A percentile compares a stretch with the other conserved stretches of the same genome.
These are phyloP conservation scores for Kwoniella mangroviensis DNA, from an alignment of 768 basidiomycete genomes.

Conservation along the genomic window DNA sequence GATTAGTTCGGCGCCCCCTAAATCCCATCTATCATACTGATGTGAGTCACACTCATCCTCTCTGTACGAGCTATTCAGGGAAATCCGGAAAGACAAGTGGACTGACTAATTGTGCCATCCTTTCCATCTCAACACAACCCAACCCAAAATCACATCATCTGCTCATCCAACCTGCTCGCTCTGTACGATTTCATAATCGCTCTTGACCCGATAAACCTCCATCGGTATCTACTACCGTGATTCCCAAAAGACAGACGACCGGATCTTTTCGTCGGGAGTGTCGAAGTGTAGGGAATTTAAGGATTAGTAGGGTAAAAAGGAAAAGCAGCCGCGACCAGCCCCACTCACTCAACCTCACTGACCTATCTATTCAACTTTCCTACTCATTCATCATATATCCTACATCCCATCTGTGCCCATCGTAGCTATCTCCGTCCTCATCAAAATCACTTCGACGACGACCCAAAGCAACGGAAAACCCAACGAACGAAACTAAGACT, in stretches of 20 bases:
- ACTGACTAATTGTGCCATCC: neutral
- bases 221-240: conserved; percentile 4
- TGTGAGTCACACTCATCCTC: conserved; percentile 3
- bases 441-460: neutral
- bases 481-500: conserved; percentile 2
- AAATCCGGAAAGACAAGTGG: neutral
- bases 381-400: neutral
- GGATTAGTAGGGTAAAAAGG: conserved; percentile 9
- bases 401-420: neutral
- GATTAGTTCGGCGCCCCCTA: neutral
- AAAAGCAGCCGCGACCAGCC: conserved; percentile 31
- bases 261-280: neutral
- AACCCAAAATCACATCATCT: neutral
- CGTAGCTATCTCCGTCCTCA: too few species aligned
- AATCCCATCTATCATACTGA: neutral
- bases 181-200: neutral
- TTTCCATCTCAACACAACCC: neutral
- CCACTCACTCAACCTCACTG: conserved; percentile 14
- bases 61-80: conserved; percentile 1
- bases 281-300: neutral
- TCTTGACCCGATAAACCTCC: conserved; percentile 5
- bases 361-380: neutral
- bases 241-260: neutral
- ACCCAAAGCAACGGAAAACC: neutral
- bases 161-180: conserved; percentile 1